phyloP scores from a whole-genome alignment of 1,139 yeast genomes.

The Yamadazyma oceani region DNA sequence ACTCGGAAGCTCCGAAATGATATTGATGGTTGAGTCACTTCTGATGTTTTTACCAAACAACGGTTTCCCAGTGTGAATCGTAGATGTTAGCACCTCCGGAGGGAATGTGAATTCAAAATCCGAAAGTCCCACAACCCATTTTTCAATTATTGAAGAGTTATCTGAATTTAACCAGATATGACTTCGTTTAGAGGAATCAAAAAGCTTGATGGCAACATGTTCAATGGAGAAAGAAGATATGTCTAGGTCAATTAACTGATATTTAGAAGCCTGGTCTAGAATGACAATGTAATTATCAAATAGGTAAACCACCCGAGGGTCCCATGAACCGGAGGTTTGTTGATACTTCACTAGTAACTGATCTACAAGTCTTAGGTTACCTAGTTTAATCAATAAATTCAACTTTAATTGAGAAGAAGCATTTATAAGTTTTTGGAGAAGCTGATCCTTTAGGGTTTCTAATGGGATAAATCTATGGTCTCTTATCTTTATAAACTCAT shows the following conservation, averaged over 20 bases:
- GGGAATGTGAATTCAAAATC: conserved; percentile 37
- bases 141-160: conserved; percentile 33
- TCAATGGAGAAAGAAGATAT: conserved; percentile 9
- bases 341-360: conserved; percentile 21
- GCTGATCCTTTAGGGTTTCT: conserved; percentile 25
- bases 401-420: conserved; percentile 25
- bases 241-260: conserved; percentile 7
- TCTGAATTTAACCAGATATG: conserved; percentile 23
- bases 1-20: conserved; percentile 5
- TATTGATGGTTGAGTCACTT: conserved; percentile 13
- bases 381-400: conserved; percentile 29
- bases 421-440: conserved; percentile 29
- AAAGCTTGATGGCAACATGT: conserved; percentile 8
- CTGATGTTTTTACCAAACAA: neutral
- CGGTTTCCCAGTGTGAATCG: conserved; percentile 18
- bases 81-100: conserved; percentile 36
- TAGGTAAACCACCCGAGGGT: conserved; percentile 26
- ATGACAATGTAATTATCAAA: conserved; percentile 35
- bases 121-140: conserved; percentile 47
- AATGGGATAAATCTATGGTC: conserved; percentile 20
- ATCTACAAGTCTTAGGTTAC: conserved; percentile 41
- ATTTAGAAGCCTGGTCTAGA: neutral
- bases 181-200: neutral
- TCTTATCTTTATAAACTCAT: conserved; percentile 19
- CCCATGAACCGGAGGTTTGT: conserved; percentile 7